Base-by-base conservation (phyloP, 768 basidiomycete species). In the Collybia nuda region DNA sequence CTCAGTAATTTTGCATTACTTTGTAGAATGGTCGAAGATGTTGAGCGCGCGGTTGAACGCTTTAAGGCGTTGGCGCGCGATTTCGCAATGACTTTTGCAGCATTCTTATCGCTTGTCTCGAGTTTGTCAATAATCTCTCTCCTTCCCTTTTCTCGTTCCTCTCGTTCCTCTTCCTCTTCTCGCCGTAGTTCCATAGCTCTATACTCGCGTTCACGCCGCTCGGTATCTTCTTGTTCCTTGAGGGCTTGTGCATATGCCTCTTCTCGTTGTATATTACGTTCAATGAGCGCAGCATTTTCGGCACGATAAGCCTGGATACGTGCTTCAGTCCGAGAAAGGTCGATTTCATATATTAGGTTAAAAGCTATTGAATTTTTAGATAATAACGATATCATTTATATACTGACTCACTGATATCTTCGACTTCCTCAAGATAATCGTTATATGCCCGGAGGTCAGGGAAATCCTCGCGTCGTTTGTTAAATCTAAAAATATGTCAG, bases 351-450 rank as follows among this genome's bases (percentile, higher is more conserved):
- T 49, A 98, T 93, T 28, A 98, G 84, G 66, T 98, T 98, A 75
- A 96, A 98, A 5, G 92, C 95, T 95, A 45, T 23, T n/a, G 17
- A 29, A 40, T 21, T n/a, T n/a, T 17, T 7, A 37, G 12, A 50
- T 53, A 47, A 37, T 28, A 47, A 15, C 19, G 18, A 53, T 43
- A 41, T 53, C 17, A 24, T 22, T 50, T 26, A 54, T 39, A 15
- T 24, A 39, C 38, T 43, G 15, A 58, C 68, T 44, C 38, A 74
- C 78, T 74, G 57, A 98, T 87, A 60, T 97, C 92, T 69, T 99
- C 96, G 2, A 95, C 93, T 65, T 92, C 85, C 67, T 99, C 94
- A 9, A 99, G 80, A 64, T 98, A 98, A 64, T 98, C 90, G 60
- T 99, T 97, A 68, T 95, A 98, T 14, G 81, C 76, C 9, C 81